These are phyloP conservation scores for Herpetomonas muscarum DNA, from an alignment of 208 protist genomes.

Conservation along the genomic window DNA sequence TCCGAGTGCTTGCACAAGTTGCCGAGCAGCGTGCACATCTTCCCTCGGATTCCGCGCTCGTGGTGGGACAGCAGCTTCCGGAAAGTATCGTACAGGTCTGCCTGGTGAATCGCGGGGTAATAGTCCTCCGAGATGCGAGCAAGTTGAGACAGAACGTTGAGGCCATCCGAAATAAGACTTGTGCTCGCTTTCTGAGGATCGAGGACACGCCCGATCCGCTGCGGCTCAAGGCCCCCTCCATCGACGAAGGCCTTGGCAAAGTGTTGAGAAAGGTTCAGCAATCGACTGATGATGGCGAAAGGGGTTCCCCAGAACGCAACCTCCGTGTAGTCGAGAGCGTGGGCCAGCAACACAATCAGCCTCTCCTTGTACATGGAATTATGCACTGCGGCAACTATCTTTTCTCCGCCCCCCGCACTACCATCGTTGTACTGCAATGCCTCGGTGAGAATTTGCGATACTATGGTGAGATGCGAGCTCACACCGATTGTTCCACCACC, in stretches of 20 bases:
- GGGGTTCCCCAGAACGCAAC: slow-evolving; percentile 76
- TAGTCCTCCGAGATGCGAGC: slow-evolving; percentile 82
- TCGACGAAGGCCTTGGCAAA: slow-evolving; percentile 88
- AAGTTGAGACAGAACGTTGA: slow-evolving; percentile 91
- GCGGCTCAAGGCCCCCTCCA: slow-evolving; percentile 70
- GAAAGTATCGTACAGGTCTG: slow-evolving; percentile 74
- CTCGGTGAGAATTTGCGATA: slow-evolving; percentile 71
- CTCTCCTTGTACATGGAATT: slow-evolving; percentile 72
- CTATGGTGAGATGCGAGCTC: slow-evolving; percentile 73
- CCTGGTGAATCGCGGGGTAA: slow-evolving; percentile 81
- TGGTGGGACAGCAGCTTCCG: slow-evolving; percentile 55
- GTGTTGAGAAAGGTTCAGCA: slow-evolving; percentile 65
- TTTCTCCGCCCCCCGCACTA: slow-evolving; percentile 41
- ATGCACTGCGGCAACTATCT: slow-evolving; percentile 50
- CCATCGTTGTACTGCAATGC: slow-evolving; percentile 42
- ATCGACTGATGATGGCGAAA: slow-evolving; percentile 77
- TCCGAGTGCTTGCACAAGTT: slow-evolving; percentile 94
- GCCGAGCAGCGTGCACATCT: slow-evolving; percentile 93
- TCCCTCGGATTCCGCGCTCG: slow-evolving; percentile 80
- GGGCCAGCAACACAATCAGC: slow-evolving; percentile 76
- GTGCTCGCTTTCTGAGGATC: slow-evolving; percentile 68
- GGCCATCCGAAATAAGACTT: slow-evolving; percentile 74
- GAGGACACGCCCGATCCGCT: slow-evolving; percentile 66
- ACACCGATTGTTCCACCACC: slow-evolving; percentile 80
- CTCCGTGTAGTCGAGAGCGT: slow-evolving; percentile 78